These are phyloP conservation scores for Eimeria acervulina DNA, from an alignment of 169 alveolate species.

Conservation along the genomic window DNA sequence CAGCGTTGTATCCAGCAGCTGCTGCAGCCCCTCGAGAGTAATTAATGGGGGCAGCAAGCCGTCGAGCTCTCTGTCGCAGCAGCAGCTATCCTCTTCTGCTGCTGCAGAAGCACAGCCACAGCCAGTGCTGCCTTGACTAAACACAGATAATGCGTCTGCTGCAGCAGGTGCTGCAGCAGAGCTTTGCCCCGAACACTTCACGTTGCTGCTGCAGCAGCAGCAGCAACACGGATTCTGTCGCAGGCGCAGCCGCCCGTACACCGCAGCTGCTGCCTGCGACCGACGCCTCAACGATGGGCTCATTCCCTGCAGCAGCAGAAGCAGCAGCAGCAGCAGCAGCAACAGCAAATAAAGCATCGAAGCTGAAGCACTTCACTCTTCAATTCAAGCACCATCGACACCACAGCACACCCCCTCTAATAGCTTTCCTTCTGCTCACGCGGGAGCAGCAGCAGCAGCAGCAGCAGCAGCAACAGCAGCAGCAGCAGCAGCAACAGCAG, in stretches of 20 bases:
- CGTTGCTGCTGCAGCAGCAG: constrained; percentile 75
- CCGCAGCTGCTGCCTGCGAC: constrained; percentile 44
- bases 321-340: constrained; percentile 39
- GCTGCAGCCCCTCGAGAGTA: constrained; percentile 54
- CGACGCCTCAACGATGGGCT: constrained; percentile 68
- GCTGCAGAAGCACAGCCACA: not conserved
- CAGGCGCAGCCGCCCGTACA: constrained; percentile 56
- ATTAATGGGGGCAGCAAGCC: constrained; percentile 45
- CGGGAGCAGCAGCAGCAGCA: not conserved
- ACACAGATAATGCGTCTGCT: not conserved
- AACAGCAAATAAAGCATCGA: constrained; percentile 7
- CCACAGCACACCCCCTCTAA: not conserved
- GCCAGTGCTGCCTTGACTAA: not conserved
- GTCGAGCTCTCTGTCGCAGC: constrained; percentile 49
- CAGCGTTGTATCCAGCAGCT: constrained; percentile 54
- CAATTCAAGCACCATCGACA: not conserved
- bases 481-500: not conserved
- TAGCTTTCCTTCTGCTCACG: not conserved
- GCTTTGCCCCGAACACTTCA: too few relatives aligned
- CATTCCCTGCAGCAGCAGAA: constrained; percentile 67
- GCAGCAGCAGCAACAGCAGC: constrained; percentile 61
- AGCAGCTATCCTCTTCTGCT: not conserved
- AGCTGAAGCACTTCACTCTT: not conserved
- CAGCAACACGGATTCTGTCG: constrained; percentile 54
- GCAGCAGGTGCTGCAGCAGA: constrained; percentile 32